Evolutionary conservation across 2,329 filamentous ascomycete species (phyloP), one percentile per base, ranked within the genome.

Genomic region (Sporothrix sp.): DNA sequence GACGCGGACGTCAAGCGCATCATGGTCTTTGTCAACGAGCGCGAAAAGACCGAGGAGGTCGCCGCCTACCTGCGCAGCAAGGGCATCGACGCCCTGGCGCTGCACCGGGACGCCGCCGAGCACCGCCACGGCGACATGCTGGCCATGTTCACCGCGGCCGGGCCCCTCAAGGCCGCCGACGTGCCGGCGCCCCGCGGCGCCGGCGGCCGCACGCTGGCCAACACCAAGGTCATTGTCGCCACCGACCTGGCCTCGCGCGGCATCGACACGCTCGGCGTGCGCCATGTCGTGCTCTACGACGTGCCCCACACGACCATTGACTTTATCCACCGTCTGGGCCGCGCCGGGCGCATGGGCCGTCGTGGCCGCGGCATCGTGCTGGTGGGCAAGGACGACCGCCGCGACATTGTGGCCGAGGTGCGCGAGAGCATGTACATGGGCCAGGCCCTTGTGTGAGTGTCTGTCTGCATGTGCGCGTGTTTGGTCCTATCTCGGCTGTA

Each of bases 221-320:
- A 91, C 62, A 89, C 85, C 39, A 94, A 89, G 66, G 91, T 95
- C 10, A 79, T 98, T 35, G 91, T 98, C 3, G 93, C 89, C 11
- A 98, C 93, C 0, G 93, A 98, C 66, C 70, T 98, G 52, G 88
- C 87, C 4, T 95, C 89, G 6, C 74, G 93, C 58, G 93, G 93
- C 56, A 95, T 98, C 60, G 93, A 98, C 66, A 98, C 93, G 0
- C 69, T 96, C 27, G 85, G 87, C 16, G 91, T 97, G 16, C 79
- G 87, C 52, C 87, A 95, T 58, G 93, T 98, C 48, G 84, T 98
- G 50, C 70, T 98, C 23, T 97, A 95, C 66, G 89, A 98, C 64
- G 91, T 98, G n/a, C 93, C 93, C 4, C 91, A 97, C 63, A 95
- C 87, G 0, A 95, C 89, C 0, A 94, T 98, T 54, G 94, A 98